Base-by-base conservation (phyloP, 805 yeast genomes). In the Peterozyma toletana region DNA sequence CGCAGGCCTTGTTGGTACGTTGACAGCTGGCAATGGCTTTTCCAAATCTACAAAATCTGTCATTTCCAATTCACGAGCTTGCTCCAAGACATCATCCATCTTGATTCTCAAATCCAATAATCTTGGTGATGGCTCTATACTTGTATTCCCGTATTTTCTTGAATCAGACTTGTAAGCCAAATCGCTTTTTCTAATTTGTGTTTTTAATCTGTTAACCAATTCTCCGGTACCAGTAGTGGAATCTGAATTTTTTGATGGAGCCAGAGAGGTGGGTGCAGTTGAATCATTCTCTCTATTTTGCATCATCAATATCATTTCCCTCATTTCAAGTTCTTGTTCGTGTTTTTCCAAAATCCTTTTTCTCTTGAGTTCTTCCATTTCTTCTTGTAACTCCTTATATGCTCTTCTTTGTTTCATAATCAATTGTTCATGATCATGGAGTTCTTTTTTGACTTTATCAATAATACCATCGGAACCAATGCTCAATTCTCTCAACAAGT, bases 11-110 rank as follows among this genome's bases (percentile, higher is more conserved):
- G 66, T 62, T 11, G 70, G 64, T 3, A 65, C 68, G 48, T 50
- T 56, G 14, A 34, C 33, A 37, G 17, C 30, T 33, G 15, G 40
- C 52, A 1, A 60, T 14, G 16, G 31, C 6, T 57, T 50, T 48
- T 63, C 51, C 44, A 49, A 50, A 30, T 79, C 86, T 27, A 76
- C 82, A 54, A 87, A 89, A 51, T 88, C 93, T 16, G 86, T 83
- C 76, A 79, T 82, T 58, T 91, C 97, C 46, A 91, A 70, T 54
- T 84, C 86, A 48, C 95, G 68, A 0, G 96, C 96, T 66, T 86
- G 86, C 39, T 77, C 75, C 57, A 86, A 96, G 42, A 90, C 71
- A 49, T 78, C 82, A 47, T 86, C 95, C 96, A 88, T 88, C 57
- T 83, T 76, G 53, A 83, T 86, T 44, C 96, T 71, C 53, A 90